Conservation (phyloP, 345 rosid genomes). For the Carallia brachiata region DNA sequence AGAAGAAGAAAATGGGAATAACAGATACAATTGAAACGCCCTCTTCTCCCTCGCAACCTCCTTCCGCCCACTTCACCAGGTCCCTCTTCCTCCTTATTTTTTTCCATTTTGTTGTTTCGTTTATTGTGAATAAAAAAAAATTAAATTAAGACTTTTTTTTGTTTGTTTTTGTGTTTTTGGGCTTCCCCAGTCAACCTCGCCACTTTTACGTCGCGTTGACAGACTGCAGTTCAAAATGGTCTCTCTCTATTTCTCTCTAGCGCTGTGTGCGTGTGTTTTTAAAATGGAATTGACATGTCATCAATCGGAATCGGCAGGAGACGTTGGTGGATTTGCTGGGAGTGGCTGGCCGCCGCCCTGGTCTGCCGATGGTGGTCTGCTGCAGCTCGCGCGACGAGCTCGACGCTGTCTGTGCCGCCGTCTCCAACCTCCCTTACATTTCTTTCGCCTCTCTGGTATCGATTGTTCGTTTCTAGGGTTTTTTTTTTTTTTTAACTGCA, state of each 20-base stretch:
- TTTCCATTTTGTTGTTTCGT: background rate
- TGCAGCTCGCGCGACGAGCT: slow-evolving; percentile 95
- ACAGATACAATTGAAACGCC: slow-evolving; percentile 40
- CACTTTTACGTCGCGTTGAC: slow-evolving; percentile 92
- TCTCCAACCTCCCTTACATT: slow-evolving; percentile 71
- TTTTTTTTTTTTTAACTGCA: too few species aligned
- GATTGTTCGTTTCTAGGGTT: background rate
- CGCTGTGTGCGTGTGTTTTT: background rate
- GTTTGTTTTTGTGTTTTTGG: background rate
- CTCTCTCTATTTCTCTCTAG: background rate
- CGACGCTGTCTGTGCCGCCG: slow-evolving; percentile 73
- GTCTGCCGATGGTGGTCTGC: slow-evolving; percentile 74
- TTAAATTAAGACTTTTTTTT: background rate
- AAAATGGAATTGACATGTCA: background rate
- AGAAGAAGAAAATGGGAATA: background rate
- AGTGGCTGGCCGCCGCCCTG: slow-evolving; percentile 58
- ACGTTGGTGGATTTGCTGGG: slow-evolving; percentile 68
- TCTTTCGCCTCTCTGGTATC: slow-evolving; percentile 63
- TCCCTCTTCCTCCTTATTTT: background rate
- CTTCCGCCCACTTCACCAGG: slow-evolving; percentile 32
- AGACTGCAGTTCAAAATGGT: slow-evolving; percentile 87
- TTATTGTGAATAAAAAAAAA: too few species aligned
- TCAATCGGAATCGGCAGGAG: slow-evolving; percentile 41
- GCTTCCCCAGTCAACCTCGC: slow-evolving; percentile 49
- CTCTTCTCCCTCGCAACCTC: slow-evolving; percentile 31